Base-by-base conservation (phyloP, 345 rosid species). In the Alliaria petiolata region DNA sequence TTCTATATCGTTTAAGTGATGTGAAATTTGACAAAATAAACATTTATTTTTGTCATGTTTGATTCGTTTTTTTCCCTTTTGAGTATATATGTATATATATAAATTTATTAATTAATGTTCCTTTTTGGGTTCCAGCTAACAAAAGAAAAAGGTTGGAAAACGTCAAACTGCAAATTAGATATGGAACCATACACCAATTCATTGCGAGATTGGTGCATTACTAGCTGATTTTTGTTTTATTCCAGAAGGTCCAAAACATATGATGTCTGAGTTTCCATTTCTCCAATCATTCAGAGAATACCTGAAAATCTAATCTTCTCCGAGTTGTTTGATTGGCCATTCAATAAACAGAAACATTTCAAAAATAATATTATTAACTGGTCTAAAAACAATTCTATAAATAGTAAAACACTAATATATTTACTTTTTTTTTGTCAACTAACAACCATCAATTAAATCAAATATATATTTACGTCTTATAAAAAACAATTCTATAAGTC, bases 201-300 rank as follows among this genome's bases (percentile, higher is more conserved):
- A 72, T 36, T 64, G 70, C 76, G 69, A 72, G 70, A 72, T 72
- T 72, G 40, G 70, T 72, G 76, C 70, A 43, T 64, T 20, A 45
- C 47, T 46, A 5, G 53, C 55, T 53, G 44, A 28, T 20, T 62
- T 62, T 39, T 61, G 43, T 40, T 62, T 33, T 43, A 44, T 43
- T 25, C n/a, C 34, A 28, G 1, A 39, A 17, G 38, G 13, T 62
- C 46, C 69, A 71, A 69, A 34, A 42, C 64, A 53, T 54, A 54
- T 62, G 76, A 60, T 15, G 26, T 44, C 20, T 44, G 13, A 25
- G 39, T 40, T 62, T 63, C 15, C 43, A 7, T 22, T 54, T 51
- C 33, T 62, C 63, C 56, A 62, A 72, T 72, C 20, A 62, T 71
- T 49, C 12, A 38, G 16, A 59, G 22, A 15, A n/a, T 35, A 65